These are phyloP conservation scores for Geoglossum cookeanum DNA, from an alignment of 2,329 filamentous ascomycete genomes.

Conservation along the genomic window DNA sequence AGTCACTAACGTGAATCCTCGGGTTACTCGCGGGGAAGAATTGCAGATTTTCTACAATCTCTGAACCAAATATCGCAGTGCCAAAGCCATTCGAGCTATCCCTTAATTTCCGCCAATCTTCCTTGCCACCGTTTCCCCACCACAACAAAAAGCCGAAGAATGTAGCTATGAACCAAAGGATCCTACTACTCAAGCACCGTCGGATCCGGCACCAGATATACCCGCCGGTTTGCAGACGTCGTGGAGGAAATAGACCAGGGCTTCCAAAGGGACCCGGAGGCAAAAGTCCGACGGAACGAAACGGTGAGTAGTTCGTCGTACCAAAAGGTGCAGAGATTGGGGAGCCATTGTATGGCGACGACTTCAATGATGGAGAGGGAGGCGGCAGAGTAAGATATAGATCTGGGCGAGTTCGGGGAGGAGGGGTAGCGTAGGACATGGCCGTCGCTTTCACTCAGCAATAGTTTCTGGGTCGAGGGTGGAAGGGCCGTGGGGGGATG, in stretches of 20 bases:
- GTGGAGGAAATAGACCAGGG: neutral
- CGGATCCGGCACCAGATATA: neutral
- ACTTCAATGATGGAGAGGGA: neutral
- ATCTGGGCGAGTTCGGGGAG: neutral
- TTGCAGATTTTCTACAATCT: constrained; percentile 9
- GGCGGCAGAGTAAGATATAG: neutral
- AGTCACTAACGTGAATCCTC: constrained; percentile 11
- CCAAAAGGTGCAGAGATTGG: neutral
- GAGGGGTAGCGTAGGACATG: neutral
- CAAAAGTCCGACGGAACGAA: neutral
- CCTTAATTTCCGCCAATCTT: constrained; percentile 7
- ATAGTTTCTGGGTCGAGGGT: neutral
- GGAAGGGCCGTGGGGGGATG: neutral
- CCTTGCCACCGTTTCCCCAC: constrained; percentile 10
- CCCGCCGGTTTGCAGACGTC: neutral
- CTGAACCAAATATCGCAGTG: constrained; percentile 8
- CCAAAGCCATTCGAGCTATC: constrained; percentile 7
- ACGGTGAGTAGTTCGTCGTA: neutral
- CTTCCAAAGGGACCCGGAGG: neutral
- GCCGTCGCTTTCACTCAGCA: neutral
- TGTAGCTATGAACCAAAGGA: constrained; percentile 3
- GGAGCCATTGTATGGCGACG: neutral
- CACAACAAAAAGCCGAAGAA: constrained; percentile 7
- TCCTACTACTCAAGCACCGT: neutral
- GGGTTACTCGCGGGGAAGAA: constrained; percentile 12